A percentile compares a stretch with the other conserved stretches of the same genome.
Evolutionary conservation across 2,329 filamentous ascomycete genomes (phyloP).

Genomic region (Aspergillus arachidicola): DNA sequence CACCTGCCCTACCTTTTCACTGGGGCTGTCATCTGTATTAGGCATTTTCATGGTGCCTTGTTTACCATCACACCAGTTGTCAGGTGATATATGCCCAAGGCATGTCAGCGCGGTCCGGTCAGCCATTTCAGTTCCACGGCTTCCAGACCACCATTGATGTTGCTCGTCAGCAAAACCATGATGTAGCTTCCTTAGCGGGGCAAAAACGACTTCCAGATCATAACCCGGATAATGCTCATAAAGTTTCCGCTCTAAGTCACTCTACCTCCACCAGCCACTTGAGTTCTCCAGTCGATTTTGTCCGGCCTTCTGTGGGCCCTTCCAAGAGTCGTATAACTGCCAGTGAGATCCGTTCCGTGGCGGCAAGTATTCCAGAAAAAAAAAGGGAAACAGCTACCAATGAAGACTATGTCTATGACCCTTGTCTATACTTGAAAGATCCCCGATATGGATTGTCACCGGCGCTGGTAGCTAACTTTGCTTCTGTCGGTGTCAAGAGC

Average conservation of each 20-base stretch:
- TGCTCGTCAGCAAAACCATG: constrained; percentile 43
- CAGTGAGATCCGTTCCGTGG: constrained; percentile 36
- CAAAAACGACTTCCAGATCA: constrained; percentile 49
- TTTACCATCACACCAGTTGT: constrained; percentile 1
- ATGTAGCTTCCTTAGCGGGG: constrained; percentile 48
- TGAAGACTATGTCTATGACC: constrained; percentile 43
- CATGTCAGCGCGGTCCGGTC: constrained; percentile 30
- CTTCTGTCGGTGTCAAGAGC: constrained; percentile 65
- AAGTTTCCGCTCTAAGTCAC: constrained; percentile 10
- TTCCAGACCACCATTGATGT: constrained; percentile 52
- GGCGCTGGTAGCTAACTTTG: constrained; percentile 66
- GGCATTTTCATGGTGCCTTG: not conserved
- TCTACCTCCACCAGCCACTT: constrained; percentile 5
- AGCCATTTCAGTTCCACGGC: constrained; percentile 52
- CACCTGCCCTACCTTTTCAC: not conserved
- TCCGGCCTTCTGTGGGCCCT: constrained; percentile 30
- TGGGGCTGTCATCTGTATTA: not conserved
- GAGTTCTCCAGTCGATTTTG: constrained; percentile 28
- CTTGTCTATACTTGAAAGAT: constrained; percentile 62
- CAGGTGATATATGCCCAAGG: constrained; percentile 14
- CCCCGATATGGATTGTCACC: constrained; percentile 64
- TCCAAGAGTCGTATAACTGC: constrained; percentile 42
- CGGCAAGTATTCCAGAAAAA: constrained; percentile 20
- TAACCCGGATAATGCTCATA: constrained; percentile 23
- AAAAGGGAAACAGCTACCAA: constrained; percentile 56